Percentiles rank a stretch among this genome's conserved stretches.
Evolutionary conservation across 805 yeast genomes (phyloP).

Genomic region (Starmerella powellii): DNA sequence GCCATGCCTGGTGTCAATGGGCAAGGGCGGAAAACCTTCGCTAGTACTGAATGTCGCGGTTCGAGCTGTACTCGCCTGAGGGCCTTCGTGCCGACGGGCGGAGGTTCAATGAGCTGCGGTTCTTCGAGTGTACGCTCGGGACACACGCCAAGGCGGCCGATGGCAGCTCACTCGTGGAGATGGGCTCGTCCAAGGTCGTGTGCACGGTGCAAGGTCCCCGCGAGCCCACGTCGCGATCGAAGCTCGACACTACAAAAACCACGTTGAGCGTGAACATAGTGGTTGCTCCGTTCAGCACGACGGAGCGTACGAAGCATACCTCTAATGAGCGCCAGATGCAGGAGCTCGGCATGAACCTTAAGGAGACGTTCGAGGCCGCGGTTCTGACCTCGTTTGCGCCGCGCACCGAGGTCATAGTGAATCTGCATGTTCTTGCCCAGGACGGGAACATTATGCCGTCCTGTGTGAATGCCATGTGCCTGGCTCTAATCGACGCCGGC

Average conservation of each 20-base stretch:
- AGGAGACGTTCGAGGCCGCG: conserved; percentile 37
- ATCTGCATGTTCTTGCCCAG: conserved; percentile 66
- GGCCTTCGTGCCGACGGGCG: conserved; percentile 87
- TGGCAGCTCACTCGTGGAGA: conserved; percentile 86
- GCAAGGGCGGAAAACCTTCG: not conserved
- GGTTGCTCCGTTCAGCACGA: conserved; percentile 69
- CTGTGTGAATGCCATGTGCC: conserved; percentile 71
- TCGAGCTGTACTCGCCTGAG: conserved; percentile 85
- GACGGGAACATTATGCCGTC: conserved; percentile 82
- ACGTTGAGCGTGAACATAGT: conserved; percentile 51
- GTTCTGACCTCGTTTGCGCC: conserved; percentile 66
- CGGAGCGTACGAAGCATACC: conserved; percentile 57
- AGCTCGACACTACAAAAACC: conserved; percentile 39
- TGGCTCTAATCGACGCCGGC: conserved; percentile 91
- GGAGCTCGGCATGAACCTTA: conserved; percentile 28
- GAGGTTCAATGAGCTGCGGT: conserved; percentile 84
- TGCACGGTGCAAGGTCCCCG: conserved; percentile 82
- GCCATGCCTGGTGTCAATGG: no score
- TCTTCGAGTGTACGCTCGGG: conserved; percentile 66
- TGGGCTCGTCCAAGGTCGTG: conserved; percentile 80
- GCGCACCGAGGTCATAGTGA: conserved; percentile 65
- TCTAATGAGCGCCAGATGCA: conserved; percentile 43
- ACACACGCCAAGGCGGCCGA: conserved; percentile 76
- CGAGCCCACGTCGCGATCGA: conserved; percentile 54
- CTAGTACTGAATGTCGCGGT: conserved; percentile 18